phyloP scores from a whole-genome alignment of 495 filamentous ascomycete genomes.

The Daldinia childiae region DNA sequence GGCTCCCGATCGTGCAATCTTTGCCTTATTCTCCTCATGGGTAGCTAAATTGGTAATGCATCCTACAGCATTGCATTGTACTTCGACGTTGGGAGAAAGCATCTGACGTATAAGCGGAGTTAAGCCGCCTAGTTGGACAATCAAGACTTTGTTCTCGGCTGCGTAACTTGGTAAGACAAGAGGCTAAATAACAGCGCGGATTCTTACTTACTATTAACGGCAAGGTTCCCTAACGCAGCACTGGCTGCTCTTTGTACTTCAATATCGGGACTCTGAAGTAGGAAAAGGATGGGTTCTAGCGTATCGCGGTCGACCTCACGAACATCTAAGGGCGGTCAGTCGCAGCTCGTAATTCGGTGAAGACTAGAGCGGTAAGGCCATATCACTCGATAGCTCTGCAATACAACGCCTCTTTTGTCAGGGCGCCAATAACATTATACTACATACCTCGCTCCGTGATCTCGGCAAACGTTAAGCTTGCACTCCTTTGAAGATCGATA shows the following conservation, averaged over 20 bases:
- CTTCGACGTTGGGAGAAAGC: constrained; percentile 98
- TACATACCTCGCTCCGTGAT: constrained; percentile 95
- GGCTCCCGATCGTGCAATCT: constrained; percentile 95
- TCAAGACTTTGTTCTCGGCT: constrained; percentile 98
- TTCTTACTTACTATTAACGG: constrained; percentile 84
- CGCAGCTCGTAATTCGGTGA: constrained; percentile 19
- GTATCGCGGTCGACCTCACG: constrained; percentile 94
- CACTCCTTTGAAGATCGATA: constrained; percentile 96
- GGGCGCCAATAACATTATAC: constrained; percentile 18
- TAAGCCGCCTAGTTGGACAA: constrained; percentile 90
- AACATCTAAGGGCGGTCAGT: constrained; percentile 72
- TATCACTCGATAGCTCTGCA: background rate
- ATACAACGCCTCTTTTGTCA: background rate
- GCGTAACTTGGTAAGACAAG: constrained; percentile 47
- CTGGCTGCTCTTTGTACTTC: constrained; percentile 98
- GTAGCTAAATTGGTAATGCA: constrained; percentile 98
- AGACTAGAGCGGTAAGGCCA: background rate
- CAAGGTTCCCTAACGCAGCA: constrained; percentile 93
- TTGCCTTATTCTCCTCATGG: constrained; percentile 98
- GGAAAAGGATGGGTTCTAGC: constrained; percentile 92
- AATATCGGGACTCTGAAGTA: constrained; percentile 93
- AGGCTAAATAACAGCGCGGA: background rate
- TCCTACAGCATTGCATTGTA: constrained; percentile 98
- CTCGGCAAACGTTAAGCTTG: constrained; percentile 97
- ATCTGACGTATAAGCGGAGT: constrained; percentile 95